Base-by-base conservation (phyloP, 768 basidiomycete species). In the Psilocybe sp. region DNA sequence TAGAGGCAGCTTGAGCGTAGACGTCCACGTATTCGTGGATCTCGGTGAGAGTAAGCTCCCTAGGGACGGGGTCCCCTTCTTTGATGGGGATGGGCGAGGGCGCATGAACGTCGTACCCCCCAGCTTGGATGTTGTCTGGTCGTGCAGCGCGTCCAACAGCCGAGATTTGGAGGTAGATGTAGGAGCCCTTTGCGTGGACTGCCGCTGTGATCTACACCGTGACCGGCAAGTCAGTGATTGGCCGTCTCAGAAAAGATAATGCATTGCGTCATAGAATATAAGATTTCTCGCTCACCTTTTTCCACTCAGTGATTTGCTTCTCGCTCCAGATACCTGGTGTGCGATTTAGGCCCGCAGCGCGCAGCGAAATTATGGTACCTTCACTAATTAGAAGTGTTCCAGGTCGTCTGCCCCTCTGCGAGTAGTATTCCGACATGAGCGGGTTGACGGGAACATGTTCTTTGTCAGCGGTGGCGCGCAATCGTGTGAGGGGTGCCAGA, bases 381-480 rank as follows among this genome's bases (percentile, higher is more conserved):
- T 87, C 83, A 1, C 80, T 65, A 48, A 87, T 72, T 36, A 81
- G 64, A 8, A 86, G 62, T 0, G 77, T 80, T 0, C 83, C 84
- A 0, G 76, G 73, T 1, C 61, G 52, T 33, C 66, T 65, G 5
- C 65, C 69, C 1, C 81, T 73, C 54, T 82, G 81, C 1, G 63
- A 46, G 53, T 81, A 82, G 62, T 80, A 81, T 12, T 67, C 64
- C 44, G 66, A 60, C 33, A 69, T 66, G 1, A 75, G 43, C 2
- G 69, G 69, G 2, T 69, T 39, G 9, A 61, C 50, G 11, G 70
- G 70, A 0, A 69, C 57, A 54, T 65, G 62, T 63, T 73, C 76
- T 70, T 31, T 58, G 53, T 7, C 23, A 4, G 48, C 59, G 8
- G 54, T 50, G 2, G 72, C 72, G 34, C 76, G 67, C 50, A 60